These are phyloP conservation scores for Orbilia blumenaviensis DNA, from an alignment of 2,329 filamentous ascomycete species.

Conservation along the genomic window DNA sequence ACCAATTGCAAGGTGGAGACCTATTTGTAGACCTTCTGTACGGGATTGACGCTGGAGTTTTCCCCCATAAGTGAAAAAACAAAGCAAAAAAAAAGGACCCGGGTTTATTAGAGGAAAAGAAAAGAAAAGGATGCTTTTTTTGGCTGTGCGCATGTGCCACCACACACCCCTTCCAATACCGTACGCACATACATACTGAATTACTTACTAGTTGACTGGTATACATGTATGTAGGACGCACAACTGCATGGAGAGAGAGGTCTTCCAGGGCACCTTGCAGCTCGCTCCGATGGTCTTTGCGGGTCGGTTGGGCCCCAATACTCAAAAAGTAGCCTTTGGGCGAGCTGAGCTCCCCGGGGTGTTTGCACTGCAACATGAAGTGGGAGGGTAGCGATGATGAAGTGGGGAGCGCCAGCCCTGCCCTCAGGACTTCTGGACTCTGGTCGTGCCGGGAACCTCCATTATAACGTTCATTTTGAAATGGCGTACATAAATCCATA, in stretches of 20 bases:
- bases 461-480: background rate
- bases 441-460: background rate
- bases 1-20: no score
- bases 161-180: background rate
- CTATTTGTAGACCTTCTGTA: constrained; percentile 39
- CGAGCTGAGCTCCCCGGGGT: constrained; percentile 38
- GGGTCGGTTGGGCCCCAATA: background rate
- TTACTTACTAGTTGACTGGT: background rate
- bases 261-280: constrained; percentile 3
- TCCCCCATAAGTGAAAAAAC: constrained; percentile 4
- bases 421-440: background rate
- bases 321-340: constrained; percentile 17
- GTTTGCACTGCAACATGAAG: constrained; percentile 1
- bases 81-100: background rate
- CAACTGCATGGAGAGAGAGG: background rate
- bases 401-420: constrained; percentile 9
- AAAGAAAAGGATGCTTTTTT: constrained; percentile 42
- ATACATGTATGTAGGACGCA: no score
- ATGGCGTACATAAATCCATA: background rate
- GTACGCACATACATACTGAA: no score
- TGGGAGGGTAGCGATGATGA: no score
- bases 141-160: constrained; percentile 47
- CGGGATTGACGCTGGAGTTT: constrained; percentile 18
- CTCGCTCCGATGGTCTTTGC: constrained; percentile 20
- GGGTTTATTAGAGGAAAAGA: constrained; percentile 20